Conservation (phyloP, 1,284 basidiomycete species). For the Cryptococcus neoformans region DNA sequence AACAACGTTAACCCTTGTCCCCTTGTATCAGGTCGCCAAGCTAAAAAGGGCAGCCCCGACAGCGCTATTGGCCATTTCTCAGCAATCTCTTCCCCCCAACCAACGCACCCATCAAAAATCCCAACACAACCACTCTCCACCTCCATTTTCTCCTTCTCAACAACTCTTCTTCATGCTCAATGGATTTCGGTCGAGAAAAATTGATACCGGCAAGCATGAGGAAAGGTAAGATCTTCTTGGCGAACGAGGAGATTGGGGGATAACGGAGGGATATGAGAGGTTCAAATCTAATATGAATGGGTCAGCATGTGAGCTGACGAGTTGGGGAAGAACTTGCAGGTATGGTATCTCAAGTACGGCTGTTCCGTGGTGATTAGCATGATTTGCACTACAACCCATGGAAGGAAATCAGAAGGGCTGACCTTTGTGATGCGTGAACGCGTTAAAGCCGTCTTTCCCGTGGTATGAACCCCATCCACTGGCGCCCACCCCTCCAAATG, state of each 20-base stretch:
- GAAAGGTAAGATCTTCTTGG: constrained; percentile 21
- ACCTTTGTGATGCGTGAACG: constrained; percentile 46
- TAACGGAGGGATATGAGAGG: constrained; percentile 41
- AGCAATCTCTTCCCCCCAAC: no score
- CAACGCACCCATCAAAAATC: no score
- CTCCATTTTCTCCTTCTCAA: constrained; percentile 6
- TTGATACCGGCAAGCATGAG: constrained; percentile 21
- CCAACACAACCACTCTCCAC: no score
- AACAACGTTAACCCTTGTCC: no score
- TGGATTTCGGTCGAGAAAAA: constrained; percentile 36
- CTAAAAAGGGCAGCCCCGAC: no score
- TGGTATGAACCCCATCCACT: constrained; percentile 44
- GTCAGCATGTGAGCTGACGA: constrained; percentile 41
- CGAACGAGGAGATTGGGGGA: constrained; percentile 29
- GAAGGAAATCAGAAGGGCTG: not conserved
- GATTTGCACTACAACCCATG: constrained; percentile 42
- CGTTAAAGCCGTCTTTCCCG: constrained; percentile 44
- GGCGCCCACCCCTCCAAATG: constrained; percentile 50
- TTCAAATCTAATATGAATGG: constrained; percentile 37
- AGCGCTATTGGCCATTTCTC: no score
- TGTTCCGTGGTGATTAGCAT: constrained; percentile 43
- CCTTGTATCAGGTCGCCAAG: no score
- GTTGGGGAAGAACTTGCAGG: constrained; percentile 43
- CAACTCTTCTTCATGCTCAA: constrained; percentile 29
- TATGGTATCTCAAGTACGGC: constrained; percentile 41